Evolutionary conservation across 371 early-diverging fungal species (phyloP).

Genomic region (Rhizopus arrhizus): DNA sequence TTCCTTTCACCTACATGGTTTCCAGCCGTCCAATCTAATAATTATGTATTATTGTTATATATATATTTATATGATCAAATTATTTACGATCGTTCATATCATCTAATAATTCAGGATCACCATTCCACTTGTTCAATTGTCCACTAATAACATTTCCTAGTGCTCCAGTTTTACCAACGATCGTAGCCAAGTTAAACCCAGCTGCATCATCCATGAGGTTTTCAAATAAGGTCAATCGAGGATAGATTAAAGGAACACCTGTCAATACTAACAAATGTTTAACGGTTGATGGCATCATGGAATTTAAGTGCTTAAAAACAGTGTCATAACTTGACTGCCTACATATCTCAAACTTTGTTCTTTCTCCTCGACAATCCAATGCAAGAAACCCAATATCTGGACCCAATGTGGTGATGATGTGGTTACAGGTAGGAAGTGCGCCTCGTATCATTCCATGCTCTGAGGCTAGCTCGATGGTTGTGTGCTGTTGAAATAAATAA

Average conservation of each 20-base stretch:
- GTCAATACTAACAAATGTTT: slow-evolving; percentile 63
- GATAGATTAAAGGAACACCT: slow-evolving; percentile 77
- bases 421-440: slow-evolving; percentile 26
- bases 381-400: slow-evolving; percentile 64
- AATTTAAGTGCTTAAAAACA: slow-evolving; percentile 57
- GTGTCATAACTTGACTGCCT: slow-evolving; percentile 59
- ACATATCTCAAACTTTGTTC: slow-evolving; percentile 64
- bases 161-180: slow-evolving; percentile 58
- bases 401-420: slow-evolving; percentile 32
- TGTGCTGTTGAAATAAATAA: slow-evolving; percentile 85
- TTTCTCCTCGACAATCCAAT: slow-evolving; percentile 76
- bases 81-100: slow-evolving; percentile 68
- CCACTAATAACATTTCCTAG: slow-evolving; percentile 50
- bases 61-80: background rate
- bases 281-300: slow-evolving; percentile 54
- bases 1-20: slow-evolving; percentile 72
- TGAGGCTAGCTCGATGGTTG: slow-evolving; percentile 59
- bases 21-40: slow-evolving; percentile 63
- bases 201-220: slow-evolving; percentile 52
- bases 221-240: slow-evolving; percentile 67
- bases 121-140: slow-evolving; percentile 64
- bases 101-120: slow-evolving; percentile 80
- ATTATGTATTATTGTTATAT: background rate
- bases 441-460: slow-evolving; percentile 54
- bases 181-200: slow-evolving; percentile 41